Evolutionary conservation across 805 yeast genomes (phyloP).

Genomic region (Barnettozyma pratensis): DNA sequence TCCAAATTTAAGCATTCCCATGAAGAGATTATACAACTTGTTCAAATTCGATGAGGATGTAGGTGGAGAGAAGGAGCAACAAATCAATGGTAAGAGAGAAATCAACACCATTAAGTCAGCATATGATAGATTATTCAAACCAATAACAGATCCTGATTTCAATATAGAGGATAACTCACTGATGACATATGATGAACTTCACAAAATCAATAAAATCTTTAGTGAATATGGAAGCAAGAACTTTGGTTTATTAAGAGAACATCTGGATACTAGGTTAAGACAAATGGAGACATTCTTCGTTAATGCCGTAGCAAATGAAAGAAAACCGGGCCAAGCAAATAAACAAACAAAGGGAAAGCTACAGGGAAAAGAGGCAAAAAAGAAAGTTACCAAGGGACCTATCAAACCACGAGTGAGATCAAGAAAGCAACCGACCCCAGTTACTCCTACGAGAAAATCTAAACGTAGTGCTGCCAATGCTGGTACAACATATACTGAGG

Average conservation of each 20-base stretch:
- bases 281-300: no score
- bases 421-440: not conserved
- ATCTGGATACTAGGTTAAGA: no score
- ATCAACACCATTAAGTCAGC: not conserved
- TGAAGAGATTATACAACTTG: conserved; percentile 21
- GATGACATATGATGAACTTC: not conserved
- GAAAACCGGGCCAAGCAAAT: no score
- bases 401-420: not conserved
- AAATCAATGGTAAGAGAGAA: not conserved
- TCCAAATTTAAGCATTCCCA: conserved; percentile 17
- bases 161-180: not conserved
- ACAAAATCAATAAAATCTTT: not conserved
- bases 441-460: not conserved
- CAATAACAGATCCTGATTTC: not conserved
- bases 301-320: no score
- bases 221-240: no score
- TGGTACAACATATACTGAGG: no score
- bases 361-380: no score
- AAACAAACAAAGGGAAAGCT: no score
- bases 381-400: no score
- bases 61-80: no score
- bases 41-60: conserved; percentile 15
- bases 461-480: not conserved
- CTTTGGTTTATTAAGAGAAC: no score
- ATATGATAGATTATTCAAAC: not conserved